A percentile compares a stretch with the other conserved stretches of the same genome.
Evolutionary conservation across 805 yeast genomes (phyloP).

Genomic region (Candida pseudoglaebosa): DNA sequence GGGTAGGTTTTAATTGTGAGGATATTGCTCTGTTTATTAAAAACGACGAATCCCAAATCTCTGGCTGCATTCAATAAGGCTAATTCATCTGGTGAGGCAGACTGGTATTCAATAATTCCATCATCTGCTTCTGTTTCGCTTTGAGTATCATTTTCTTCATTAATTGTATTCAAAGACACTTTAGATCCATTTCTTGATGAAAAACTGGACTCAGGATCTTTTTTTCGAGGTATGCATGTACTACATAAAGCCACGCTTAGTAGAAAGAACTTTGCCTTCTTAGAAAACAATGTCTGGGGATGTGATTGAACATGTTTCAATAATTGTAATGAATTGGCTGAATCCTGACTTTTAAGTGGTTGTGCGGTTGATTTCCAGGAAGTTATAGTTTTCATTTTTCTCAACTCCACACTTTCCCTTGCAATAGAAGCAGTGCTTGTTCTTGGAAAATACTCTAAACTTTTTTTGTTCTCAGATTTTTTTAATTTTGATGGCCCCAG

Average conservation of each 20-base stretch:
- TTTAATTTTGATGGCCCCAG: neutral
- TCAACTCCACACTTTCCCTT: conserved; percentile 30
- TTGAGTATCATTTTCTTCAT: conserved; percentile 7
- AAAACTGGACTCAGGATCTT: conserved; percentile 6
- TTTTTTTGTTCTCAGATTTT: neutral
- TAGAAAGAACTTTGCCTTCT: conserved; percentile 73
- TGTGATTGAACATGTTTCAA: conserved; percentile 64
- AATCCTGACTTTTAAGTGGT: conserved; percentile 38
- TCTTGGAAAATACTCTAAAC: conserved; percentile 13
- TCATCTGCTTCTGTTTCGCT: conserved; percentile 19
- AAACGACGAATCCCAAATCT: conserved; percentile 88
- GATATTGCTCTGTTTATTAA: conserved; percentile 56
- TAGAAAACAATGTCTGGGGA: conserved; percentile 68
- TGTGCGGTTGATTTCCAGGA: conserved; percentile 49
- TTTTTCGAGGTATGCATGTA: conserved; percentile 73
- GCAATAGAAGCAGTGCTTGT: conserved; percentile 30
- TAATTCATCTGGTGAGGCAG: conserved; percentile 94
- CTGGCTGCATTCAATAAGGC: conserved; percentile 93
- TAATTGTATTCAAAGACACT: conserved; percentile 18
- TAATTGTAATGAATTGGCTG: conserved; percentile 56
- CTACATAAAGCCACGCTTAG: conserved; percentile 84
- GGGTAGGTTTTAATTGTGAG: conserved; percentile 79
- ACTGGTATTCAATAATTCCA: conserved; percentile 71
- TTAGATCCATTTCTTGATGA: conserved; percentile 3
- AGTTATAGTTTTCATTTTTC: conserved; percentile 12